A percentile compares a stretch with the other conserved stretches of the same genome.
Evolutionary conservation across 1,139 yeast genomes (phyloP).

Genomic region (Trichomonascaceae sp.): DNA sequence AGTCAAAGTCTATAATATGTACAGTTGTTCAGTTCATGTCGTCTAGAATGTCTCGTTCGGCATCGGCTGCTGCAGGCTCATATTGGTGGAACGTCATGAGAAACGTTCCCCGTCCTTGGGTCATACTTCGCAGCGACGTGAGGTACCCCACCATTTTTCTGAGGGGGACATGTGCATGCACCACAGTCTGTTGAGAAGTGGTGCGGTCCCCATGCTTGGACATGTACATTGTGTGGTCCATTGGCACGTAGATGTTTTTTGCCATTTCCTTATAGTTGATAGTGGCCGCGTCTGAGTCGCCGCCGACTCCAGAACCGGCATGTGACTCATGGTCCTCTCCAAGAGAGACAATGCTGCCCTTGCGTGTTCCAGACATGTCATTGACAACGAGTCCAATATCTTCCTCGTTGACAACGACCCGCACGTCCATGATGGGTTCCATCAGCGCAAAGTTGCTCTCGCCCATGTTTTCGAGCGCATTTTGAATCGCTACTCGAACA

Average conservation of each 20-base stretch:
- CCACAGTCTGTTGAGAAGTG: constrained; percentile 31
- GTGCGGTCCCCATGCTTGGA: constrained; percentile 24
- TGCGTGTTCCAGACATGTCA: constrained; percentile 57
- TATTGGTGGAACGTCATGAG: constrained; percentile 69
- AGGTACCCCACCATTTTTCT: constrained; percentile 86
- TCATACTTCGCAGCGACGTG: constrained; percentile 61
- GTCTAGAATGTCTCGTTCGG: constrained; percentile 4
- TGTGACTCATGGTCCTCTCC: constrained; percentile 25
- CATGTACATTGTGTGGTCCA: constrained; percentile 29
- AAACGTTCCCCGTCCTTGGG: constrained; percentile 82
- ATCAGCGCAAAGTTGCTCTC: constrained; percentile 36
- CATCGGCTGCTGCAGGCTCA: constrained; percentile 25
- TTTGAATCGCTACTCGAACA: constrained; percentile 32
- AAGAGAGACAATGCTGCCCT: constrained; percentile 48
- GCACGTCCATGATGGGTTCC: constrained; percentile 80
- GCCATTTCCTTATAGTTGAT: constrained; percentile 18
- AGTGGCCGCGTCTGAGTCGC: too few species aligned
- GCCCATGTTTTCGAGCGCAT: constrained; percentile 25
- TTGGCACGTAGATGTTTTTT: constrained; percentile 24
- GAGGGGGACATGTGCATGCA: constrained; percentile 71
- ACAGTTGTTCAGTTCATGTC: too few species aligned
- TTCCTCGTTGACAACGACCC: constrained; percentile 54
- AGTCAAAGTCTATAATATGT: too few species aligned
- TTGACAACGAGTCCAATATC: constrained; percentile 76
- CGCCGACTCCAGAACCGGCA: constrained; percentile 9